Percentiles rank a stretch among this genome's conserved stretches.
These are phyloP conservation scores for Triadica sebifera DNA, from an alignment of 345 rosid species.

Conservation along the genomic window DNA sequence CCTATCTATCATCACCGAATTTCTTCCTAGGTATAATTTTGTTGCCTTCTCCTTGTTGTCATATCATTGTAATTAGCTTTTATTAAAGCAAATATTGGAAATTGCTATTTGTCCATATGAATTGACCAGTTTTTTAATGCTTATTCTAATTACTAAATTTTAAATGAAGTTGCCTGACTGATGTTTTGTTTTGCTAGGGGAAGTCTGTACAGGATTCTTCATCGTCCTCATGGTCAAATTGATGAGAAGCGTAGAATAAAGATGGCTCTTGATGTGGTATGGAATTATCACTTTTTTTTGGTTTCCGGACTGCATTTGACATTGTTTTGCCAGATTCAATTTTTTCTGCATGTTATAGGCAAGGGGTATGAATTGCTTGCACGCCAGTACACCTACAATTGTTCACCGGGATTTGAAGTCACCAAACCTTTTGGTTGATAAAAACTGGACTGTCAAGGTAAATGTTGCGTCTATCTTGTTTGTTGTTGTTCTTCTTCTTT, in stretches of 20 bases:
- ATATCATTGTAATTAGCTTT: constrained; percentile 6
- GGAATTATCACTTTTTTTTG: constrained; percentile 15
- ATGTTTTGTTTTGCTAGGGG: constrained; percentile 54
- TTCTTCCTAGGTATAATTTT: constrained; percentile 76
- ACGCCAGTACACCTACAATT: constrained; percentile 87
- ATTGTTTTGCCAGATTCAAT: constrained; percentile 8
- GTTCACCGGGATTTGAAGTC: constrained; percentile 99
- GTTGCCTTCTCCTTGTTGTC: constrained; percentile 1
- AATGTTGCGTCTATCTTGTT: not conserved
- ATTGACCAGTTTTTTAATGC: constrained; percentile 3
- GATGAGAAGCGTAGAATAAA: constrained; percentile 92
- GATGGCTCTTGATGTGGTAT: constrained; percentile 99
- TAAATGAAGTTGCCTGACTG: constrained; percentile 16
- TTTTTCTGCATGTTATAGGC: constrained; percentile 52
- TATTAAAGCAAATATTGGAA: constrained; percentile 1
- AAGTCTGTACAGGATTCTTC: constrained; percentile 89
- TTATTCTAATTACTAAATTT: not conserved
- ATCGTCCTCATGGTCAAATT: constrained; percentile 87
- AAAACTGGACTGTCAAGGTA: constrained; percentile 99
- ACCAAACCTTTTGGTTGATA: constrained; percentile 96
- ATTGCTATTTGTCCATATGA: constrained; percentile 11
- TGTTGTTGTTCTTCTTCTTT: not conserved
- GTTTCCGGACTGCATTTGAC: not conserved
- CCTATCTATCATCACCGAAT: constrained; percentile 93
- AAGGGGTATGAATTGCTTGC: constrained; percentile 98